Evolutionary conservation across 2,329 filamentous ascomycete genomes (phyloP), one percentile per base, ranked within the genome.

Genomic region (Pseudocercospora pini-densiflorae): DNA sequence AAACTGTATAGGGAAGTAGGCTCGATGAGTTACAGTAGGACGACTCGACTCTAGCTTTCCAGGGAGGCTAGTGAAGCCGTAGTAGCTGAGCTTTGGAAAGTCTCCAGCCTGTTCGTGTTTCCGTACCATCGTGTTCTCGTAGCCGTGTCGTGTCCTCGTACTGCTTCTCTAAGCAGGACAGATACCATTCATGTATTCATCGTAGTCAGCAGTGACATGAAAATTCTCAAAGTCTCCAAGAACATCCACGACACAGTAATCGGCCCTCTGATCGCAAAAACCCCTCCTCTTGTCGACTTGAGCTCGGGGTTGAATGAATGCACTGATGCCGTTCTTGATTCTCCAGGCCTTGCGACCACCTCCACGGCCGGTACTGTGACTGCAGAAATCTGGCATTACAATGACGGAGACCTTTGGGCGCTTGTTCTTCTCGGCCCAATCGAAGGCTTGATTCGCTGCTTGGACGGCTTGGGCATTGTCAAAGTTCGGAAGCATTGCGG

Each of bases 191-290:
- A 53, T 53, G 12, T 53, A 53, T 1, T 23, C 14, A 29, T 53
- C 23, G 23, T 53, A 53, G 14, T 53, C 49, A 6, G 49, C 8
- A 9, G 21, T 27, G 19, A 12, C 21, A 23, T 16, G 8, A 16
- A 24, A 53, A 7, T 23, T 59, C 19, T 40, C 57, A 45, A 59
- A 45, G 23, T 59, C 40, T 14, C 57, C 57, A 5, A 59, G 14
- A 12, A 59, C 57, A 45, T 59, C 57, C 14, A 59, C 33, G 43
- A 59, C 57, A 43, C 33, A 40, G 23, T 21, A 45, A 27, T 59
- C 57, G 31, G 57, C 40, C 12, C 57, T 21, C n/a, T 45, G 19
- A 23, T 59, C 40, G 21, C 33, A 40, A 45, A 59, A 59, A 2
- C 3, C 33, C 12, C 19, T 40, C 16, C 57, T 59, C 12, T 9